phyloP scores from a whole-genome alignment of 441 rosid species.

The Pelargonium fulgidum region DNA sequence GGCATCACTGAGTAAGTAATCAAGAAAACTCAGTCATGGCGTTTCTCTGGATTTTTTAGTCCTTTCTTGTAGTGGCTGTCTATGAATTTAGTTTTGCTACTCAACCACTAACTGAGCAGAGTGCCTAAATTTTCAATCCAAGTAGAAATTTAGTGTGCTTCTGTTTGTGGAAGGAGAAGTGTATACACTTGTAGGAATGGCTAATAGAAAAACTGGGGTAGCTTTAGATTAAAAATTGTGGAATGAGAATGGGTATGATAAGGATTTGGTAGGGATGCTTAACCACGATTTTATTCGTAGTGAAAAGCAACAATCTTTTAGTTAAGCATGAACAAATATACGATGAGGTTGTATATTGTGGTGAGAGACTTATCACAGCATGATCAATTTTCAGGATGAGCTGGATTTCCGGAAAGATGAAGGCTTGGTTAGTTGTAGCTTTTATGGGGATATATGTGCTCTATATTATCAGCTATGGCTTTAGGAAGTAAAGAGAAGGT shows the following conservation, averaged over 20 bases:
- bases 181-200: neutral
- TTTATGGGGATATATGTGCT: neutral
- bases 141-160: neutral
- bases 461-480: neutral
- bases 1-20: constrained; percentile 18
- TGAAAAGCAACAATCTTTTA: neutral
- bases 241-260: neutral
- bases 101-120: neutral
- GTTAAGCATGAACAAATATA: neutral
- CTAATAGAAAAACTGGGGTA: neutral
- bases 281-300: neutral
- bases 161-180: neutral
- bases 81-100: neutral
- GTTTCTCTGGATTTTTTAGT: neutral
- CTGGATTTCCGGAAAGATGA: neutral
- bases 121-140: neutral
- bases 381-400: neutral
- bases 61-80: neutral
- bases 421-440: neutral
- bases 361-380: neutral
- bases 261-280: neutral
- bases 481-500: neutral
- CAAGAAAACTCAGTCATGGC: neutral
- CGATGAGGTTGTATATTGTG: neutral
- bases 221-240: too few relatives aligned